phyloP scores from a whole-genome alignment of 1,284 basidiomycete species.

The Sporisorium iseilematis-ciliati region DNA sequence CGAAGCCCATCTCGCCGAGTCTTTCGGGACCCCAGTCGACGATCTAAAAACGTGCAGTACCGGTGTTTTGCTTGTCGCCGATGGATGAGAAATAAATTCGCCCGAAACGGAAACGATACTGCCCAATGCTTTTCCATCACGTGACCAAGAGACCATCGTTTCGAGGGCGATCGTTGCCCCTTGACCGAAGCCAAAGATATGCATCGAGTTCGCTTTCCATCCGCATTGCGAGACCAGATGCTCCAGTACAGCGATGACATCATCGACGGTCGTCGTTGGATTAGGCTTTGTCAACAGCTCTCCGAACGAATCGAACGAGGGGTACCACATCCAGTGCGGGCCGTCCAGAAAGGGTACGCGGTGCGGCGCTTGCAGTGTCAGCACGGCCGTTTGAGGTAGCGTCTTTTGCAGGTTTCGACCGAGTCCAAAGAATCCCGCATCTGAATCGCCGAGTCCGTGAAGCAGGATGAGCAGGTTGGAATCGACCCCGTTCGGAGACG shows the following conservation, averaged over 20 bases:
- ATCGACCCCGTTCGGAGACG: constrained; percentile 83
- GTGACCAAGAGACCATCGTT: constrained; percentile 75
- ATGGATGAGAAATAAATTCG: constrained; percentile 47
- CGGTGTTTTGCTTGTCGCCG: constrained; percentile 22
- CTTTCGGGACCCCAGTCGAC: not conserved
- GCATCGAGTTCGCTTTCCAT: constrained; percentile 80
- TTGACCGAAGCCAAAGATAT: constrained; percentile 90
- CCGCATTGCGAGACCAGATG: constrained; percentile 75
- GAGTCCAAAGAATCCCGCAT: constrained; percentile 80
- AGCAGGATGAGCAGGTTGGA: constrained; percentile 87
- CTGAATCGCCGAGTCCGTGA: constrained; percentile 89
- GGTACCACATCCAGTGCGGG: constrained; percentile 79
- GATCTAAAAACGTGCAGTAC: constrained; percentile 40
- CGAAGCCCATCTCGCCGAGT: constrained; percentile 24
- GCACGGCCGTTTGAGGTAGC: constrained; percentile 85
- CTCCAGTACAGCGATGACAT: constrained; percentile 74
- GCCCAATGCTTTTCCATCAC: constrained; percentile 33
- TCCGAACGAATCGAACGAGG: constrained; percentile 80
- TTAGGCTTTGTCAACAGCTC: constrained; percentile 79
- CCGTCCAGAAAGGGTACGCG: constrained; percentile 83
- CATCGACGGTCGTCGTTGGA: constrained; percentile 77
- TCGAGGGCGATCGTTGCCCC: constrained; percentile 85
- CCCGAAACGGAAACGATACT: constrained; percentile 51
- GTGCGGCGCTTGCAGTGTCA: constrained; percentile 83
- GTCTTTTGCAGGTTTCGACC: constrained; percentile 76